These are phyloP conservation scores for Tetrapisispora iriomotensis DNA, from an alignment of 805 yeast species.

Conservation along the genomic window DNA sequence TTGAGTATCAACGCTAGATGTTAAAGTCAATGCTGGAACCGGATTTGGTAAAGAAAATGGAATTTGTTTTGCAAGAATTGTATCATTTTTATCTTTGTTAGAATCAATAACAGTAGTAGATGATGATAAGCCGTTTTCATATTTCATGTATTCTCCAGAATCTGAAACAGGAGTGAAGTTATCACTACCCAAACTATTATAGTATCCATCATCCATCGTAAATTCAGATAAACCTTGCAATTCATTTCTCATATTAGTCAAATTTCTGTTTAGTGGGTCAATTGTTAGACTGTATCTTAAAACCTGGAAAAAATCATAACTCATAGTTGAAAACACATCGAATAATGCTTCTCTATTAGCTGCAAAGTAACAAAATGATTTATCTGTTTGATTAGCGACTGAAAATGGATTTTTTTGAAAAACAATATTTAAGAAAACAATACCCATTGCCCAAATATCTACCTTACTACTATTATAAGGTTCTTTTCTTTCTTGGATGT, in stretches of 20 bases:
- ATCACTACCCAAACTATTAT: constrained; percentile 31
- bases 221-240: constrained; percentile 51
- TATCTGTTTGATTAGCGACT: constrained; percentile 71
- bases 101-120: constrained; percentile 1
- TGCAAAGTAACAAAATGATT: constrained; percentile 75
- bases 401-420: constrained; percentile 83
- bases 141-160: constrained; percentile 25
- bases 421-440: constrained; percentile 71
- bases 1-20: background rate
- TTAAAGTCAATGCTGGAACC: constrained; percentile 11
- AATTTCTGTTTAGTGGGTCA: constrained; percentile 77
- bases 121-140: constrained; percentile 25
- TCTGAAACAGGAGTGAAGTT: constrained; percentile 15
- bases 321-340: constrained; percentile 85
- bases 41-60: constrained; percentile 27
- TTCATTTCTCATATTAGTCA: constrained; percentile 50
- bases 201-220: constrained; percentile 72
- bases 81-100: background rate
- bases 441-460: constrained; percentile 86
- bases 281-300: constrained; percentile 67
- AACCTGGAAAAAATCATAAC: constrained; percentile 77
- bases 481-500: constrained; percentile 34
- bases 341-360: constrained; percentile 80
- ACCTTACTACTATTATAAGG: constrained; percentile 71
- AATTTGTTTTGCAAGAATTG: background rate